A percentile compares a stretch with the other conserved stretches of the same genome.
phyloP scores from a whole-genome alignment of 306 rosid genomes.

The Potentilla sterilis region DNA sequence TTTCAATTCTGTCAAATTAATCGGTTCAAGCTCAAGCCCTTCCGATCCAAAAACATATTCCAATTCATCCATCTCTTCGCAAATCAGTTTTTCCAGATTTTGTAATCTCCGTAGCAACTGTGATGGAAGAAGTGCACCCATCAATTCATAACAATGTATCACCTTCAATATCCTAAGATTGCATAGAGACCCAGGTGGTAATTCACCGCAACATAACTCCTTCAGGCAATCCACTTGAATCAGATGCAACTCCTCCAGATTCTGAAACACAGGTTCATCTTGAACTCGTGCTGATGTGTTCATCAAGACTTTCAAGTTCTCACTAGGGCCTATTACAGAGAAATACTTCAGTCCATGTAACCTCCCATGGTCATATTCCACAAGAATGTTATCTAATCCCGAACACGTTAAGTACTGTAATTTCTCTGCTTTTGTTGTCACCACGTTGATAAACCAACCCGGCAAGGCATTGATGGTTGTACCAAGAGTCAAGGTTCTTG shows the following conservation, averaged over 20 bases:
- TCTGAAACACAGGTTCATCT: background rate
- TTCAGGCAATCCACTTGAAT: accelerated
- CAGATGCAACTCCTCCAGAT: background rate
- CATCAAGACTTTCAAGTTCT: background rate
- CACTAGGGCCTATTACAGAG: background rate
- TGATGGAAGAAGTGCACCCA: background rate
- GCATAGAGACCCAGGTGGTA: background rate
- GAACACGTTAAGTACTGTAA: accelerated
- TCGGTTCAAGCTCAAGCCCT: background rate
- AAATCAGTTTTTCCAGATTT: background rate
- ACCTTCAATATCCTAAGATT: background rate
- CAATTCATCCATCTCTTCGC: background rate
- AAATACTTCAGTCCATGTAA: background rate
- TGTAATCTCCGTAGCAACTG: too few species aligned
- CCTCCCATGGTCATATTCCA: background rate
- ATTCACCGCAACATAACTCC: background rate
- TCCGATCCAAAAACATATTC: background rate
- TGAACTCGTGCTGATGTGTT: background rate
- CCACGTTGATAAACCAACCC: background rate
- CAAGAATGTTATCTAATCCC: background rate
- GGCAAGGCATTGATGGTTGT: background rate
- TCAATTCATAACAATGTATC: background rate
- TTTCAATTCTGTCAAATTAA: too few species aligned
- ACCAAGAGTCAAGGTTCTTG: background rate
- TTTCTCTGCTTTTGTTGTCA: background rate